phyloP scores from a whole-genome alignment of 371 early-diverging fungal genomes.

The Chytridium lagenaria region DNA sequence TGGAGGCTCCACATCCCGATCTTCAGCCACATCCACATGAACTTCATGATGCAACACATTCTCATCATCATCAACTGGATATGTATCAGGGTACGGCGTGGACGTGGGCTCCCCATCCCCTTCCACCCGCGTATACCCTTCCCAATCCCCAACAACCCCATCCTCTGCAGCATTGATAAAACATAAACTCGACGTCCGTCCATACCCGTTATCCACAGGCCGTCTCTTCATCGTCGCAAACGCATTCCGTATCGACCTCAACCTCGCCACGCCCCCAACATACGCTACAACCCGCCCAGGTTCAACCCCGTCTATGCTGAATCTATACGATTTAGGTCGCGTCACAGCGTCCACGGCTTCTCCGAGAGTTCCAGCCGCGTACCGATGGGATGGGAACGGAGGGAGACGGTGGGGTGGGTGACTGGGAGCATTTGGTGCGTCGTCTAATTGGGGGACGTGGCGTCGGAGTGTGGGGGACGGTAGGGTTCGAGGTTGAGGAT shows the following conservation, averaged over 20 bases:
- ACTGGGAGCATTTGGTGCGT: neutral
- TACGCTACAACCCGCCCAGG: neutral
- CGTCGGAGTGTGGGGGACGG: neutral
- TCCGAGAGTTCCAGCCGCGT: neutral
- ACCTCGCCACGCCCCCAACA: constrained; percentile 1
- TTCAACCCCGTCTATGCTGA: neutral
- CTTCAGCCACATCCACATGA: neutral
- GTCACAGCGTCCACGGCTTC: neutral
- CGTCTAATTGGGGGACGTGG: neutral
- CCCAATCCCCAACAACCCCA: neutral
- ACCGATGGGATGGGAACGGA: neutral
- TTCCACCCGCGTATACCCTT: neutral
- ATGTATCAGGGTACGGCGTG: neutral
- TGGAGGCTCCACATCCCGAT: neutral
- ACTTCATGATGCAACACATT: neutral
- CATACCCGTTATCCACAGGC: neutral
- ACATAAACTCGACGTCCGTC: neutral
- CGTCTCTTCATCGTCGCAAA: constrained; percentile 14
- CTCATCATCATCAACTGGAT: neutral
- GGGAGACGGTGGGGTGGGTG: constrained; percentile 2
- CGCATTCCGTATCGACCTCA: constrained; percentile 12
- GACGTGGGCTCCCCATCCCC: neutral
- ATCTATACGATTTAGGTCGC: neutral
- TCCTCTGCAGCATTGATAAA: neutral
- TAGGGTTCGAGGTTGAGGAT: neutral